These are phyloP conservation scores for Acer campestre DNA, from an alignment of 345 rosid species.

Conservation along the genomic window DNA sequence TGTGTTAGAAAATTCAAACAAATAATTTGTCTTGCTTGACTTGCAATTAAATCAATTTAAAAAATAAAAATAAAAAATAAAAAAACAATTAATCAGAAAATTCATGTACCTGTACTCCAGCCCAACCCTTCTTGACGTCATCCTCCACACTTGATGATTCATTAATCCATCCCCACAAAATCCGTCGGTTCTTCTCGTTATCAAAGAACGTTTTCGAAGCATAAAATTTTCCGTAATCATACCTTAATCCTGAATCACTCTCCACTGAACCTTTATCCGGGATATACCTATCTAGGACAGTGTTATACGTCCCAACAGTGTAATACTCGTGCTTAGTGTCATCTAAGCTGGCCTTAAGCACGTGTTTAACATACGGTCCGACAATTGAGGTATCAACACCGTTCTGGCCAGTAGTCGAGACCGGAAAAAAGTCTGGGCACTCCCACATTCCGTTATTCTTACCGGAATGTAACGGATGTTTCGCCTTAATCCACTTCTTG, in stretches of 20 bases:
- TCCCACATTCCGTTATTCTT: slow-evolving; percentile 44
- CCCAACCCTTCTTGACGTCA: slow-evolving; percentile 51
- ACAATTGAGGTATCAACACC: slow-evolving; percentile 31
- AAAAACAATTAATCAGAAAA: too few species aligned
- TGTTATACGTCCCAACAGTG: slow-evolving; percentile 55
- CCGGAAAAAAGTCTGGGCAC: slow-evolving; percentile 54
- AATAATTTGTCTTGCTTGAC: too few species aligned
- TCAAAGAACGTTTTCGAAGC: slow-evolving; percentile 78
- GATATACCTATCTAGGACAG: slow-evolving; percentile 29
- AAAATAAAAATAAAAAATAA: too few species aligned
- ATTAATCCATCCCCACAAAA: slow-evolving; percentile 61
- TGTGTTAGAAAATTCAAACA: too few species aligned
- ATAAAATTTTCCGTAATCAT: slow-evolving; percentile 77
- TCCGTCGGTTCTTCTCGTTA: slow-evolving; percentile 36
- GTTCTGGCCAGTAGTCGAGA: neutral
- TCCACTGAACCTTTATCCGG: slow-evolving; percentile 45
- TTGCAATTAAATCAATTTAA: too few species aligned
- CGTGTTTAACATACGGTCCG: slow-evolving; percentile 43
- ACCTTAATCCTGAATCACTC: slow-evolving; percentile 51
- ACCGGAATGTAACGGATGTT: slow-evolving; percentile 33
- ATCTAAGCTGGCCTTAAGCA: slow-evolving; percentile 57
- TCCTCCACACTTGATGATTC: slow-evolving; percentile 42
- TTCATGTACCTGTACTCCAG: slow-evolving; percentile 46
- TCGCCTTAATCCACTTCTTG: slow-evolving; percentile 29
- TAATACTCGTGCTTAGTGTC: slow-evolving; percentile 52